Evolutionary conservation across 2,329 filamentous ascomycete genomes (phyloP), one percentile per base, ranked within the genome.

Genomic region (Talaromyces sp.): DNA sequence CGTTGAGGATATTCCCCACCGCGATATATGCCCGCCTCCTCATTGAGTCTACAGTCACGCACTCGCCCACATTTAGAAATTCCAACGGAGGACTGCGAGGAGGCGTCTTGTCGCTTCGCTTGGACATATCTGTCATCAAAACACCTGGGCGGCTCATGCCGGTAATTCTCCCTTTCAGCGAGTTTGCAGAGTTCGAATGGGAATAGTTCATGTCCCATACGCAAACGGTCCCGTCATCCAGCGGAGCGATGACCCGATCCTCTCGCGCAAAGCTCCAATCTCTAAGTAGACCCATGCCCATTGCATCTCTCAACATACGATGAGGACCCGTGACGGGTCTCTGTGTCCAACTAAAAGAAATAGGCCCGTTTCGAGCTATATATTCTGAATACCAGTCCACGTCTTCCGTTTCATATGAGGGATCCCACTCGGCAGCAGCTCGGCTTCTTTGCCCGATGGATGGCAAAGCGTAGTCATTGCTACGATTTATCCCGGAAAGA

Each of bases 301-400:
- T 88, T 7, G 88, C 87, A 72, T 96, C 92, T 8, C 60, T 39
- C 14, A 33, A 11, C 8, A 22, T 13, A 27, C 37, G n/a, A 56
- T 61, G 13, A 24, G 39, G 10, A 41, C 87, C 72, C 70, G 35
- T 65, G 24, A 64, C 69, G 5, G 89, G 88, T 63, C 86, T 83
- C 72, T 93, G 85, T 48, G 96, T 82, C 93, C 93, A 97, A 70
- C 85, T 89, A 62, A 92, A 81, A 14, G 83, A 84, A n/a, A 92
- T 83, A 0, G 89, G 88, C 0, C 87, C 92, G 76, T 93, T 85
- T 39, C 93, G 85, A 62, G 93, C 91, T 67, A 96, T 89, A 73
- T 93, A 97, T 76, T 97, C 93, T 63, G 90, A 85, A 75, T 96
- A 97, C 90, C 92, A 97, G 58, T 90, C 87, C 22, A 93, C 83